Conservation (phyloP, 179 eudicot genomes). For the Pouteria campechiana region DNA sequence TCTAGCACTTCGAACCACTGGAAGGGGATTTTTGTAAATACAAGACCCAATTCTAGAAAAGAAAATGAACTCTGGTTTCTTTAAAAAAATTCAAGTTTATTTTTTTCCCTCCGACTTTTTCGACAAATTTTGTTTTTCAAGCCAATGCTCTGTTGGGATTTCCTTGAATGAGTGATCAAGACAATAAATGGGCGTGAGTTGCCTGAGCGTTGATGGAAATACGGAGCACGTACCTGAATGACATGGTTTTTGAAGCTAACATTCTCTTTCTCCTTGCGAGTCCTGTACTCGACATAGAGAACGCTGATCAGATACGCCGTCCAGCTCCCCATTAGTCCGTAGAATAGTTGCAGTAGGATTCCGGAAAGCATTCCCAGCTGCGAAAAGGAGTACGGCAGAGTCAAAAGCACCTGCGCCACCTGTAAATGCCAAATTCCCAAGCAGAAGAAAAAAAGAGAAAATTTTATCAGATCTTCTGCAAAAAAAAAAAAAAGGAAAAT, state of each 20-base stretch:
- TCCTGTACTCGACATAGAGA: slow-evolving; percentile 68
- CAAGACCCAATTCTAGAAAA: too few relatives aligned
- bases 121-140: too few relatives aligned
- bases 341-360: slow-evolving; percentile 53
- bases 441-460: background rate
- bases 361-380: slow-evolving; percentile 92
- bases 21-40: too few relatives aligned
- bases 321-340: slow-evolving; percentile 83
- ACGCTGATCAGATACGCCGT: slow-evolving; percentile 86
- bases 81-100: too few relatives aligned
- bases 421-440: slow-evolving; percentile 2
- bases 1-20: slow-evolving; percentile 97
- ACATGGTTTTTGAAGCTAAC: slow-evolving; percentile 88
- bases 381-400: slow-evolving; percentile 81
- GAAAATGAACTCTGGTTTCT: too few relatives aligned
- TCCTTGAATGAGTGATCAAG: background rate
- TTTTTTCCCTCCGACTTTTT: too few relatives aligned
- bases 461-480: background rate
- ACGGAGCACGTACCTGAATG: slow-evolving; percentile 44
- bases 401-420: slow-evolving; percentile 90
- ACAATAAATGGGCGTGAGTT: background rate
- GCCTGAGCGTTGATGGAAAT: background rate
- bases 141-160: too few relatives aligned
- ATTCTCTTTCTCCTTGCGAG: slow-evolving; percentile 65
- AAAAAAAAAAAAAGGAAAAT: background rate